phyloP scores from a whole-genome alignment of 2,329 filamentous ascomycete species.

The Fusarium torreyae region DNA sequence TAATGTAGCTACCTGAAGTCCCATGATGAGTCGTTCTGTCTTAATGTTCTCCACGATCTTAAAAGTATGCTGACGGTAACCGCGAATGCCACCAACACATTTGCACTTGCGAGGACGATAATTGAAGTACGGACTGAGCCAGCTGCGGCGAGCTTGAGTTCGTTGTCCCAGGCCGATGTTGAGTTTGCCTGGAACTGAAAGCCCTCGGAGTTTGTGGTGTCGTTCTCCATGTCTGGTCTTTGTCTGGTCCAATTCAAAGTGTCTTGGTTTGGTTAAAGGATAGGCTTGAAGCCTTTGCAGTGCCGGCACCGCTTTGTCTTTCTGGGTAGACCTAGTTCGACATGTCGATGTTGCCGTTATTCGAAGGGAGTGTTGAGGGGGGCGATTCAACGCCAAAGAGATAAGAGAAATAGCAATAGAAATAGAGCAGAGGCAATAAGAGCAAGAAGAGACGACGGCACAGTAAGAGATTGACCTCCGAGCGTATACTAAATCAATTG shows the following conservation, averaged over 20 bases:
- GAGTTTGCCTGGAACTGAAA: conserved; percentile 58
- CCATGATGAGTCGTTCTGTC: conserved; percentile 58
- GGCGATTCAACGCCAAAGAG: background rate
- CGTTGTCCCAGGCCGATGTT: conserved; percentile 64
- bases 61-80: conserved; percentile 71
- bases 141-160: conserved; percentile 67
- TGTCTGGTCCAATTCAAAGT: conserved; percentile 23
- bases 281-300: conserved; percentile 46
- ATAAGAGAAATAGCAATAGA: background rate
- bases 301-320: conserved; percentile 48
- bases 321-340: conserved; percentile 33
- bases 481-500: conserved; percentile 10
- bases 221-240: conserved; percentile 23
- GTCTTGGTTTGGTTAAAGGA: conserved; percentile 21
- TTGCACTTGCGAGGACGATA: conserved; percentile 73
- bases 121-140: conserved; percentile 74
- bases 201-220: conserved; percentile 42
- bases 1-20: conserved; percentile 58
- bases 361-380: background rate
- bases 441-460: conserved; percentile 17
- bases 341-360: conserved; percentile 35
- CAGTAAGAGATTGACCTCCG: conserved; percentile 16
- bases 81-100: conserved; percentile 70
- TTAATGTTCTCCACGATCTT: conserved; percentile 66
- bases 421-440: conserved; percentile 4